Conservation (phyloP, 2,329 filamentous ascomycete species). For the Aureobasidium sp. region DNA sequence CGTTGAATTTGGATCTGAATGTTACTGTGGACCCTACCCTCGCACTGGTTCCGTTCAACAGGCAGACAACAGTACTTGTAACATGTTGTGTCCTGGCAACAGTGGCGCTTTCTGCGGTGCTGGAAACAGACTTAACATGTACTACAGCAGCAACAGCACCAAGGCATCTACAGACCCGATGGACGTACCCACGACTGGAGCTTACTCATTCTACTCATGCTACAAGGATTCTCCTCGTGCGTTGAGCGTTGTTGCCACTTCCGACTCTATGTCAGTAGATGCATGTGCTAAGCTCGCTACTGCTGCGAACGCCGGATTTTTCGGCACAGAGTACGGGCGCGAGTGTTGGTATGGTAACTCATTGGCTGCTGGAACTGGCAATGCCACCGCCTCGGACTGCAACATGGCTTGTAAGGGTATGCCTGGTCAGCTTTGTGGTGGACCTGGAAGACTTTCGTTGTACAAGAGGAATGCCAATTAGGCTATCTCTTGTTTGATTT, state of each 20-base stretch:
- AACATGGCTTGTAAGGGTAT: slow-evolving; percentile 31
- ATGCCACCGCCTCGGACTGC: slow-evolving; percentile 24
- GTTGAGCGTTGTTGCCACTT: slow-evolving; percentile 17
- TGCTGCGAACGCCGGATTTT: slow-evolving; percentile 30
- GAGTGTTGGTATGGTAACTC: slow-evolving; percentile 37
- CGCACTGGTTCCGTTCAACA: neutral
- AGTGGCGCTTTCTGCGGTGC: slow-evolving; percentile 33
- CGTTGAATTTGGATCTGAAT: slow-evolving; percentile 24
- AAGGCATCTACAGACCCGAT: neutral
- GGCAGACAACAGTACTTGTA: slow-evolving; percentile 9
- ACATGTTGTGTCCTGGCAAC: slow-evolving; percentile 32
- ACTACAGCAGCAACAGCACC: slow-evolving; percentile 14
- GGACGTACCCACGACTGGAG: neutral
- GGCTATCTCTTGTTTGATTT: too few relatives aligned
- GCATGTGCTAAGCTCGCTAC: slow-evolving; percentile 35
- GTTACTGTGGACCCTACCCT: slow-evolving; percentile 23
- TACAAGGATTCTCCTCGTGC: slow-evolving; percentile 4
- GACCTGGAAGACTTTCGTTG: slow-evolving; percentile 27
- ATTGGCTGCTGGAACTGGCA: slow-evolving; percentile 15
- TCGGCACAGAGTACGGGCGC: slow-evolving; percentile 41
- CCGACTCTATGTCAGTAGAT: slow-evolving; percentile 42
- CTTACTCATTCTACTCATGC: neutral
- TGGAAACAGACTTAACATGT: slow-evolving; percentile 26
- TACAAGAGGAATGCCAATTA: slow-evolving; percentile 24
- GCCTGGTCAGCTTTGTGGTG: slow-evolving; percentile 33